These are phyloP conservation scores for Alternaria consortialis DNA, from an alignment of 2,329 filamentous ascomycete genomes.

Conservation along the genomic window DNA sequence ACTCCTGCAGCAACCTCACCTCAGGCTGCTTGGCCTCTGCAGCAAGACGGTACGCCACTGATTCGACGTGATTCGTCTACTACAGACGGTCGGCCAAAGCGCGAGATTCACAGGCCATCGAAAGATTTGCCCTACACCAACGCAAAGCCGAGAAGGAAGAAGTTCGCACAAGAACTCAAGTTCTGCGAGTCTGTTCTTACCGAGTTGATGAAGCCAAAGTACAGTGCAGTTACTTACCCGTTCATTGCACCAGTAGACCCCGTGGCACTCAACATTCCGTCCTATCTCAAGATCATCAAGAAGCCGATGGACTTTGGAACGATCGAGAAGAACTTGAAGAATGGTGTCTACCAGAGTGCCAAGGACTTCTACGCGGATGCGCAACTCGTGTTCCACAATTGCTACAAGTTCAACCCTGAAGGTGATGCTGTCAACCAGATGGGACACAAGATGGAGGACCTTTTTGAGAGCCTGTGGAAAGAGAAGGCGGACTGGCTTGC, in stretches of 20 bases:
- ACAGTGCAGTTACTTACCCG: constrained; percentile 72
- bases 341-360: constrained; percentile 79
- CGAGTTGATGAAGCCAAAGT: constrained; percentile 78
- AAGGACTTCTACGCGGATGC: constrained; percentile 90
- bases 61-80: constrained; percentile 87
- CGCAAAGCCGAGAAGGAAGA: constrained; percentile 88
- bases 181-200: constrained; percentile 86
- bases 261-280: constrained; percentile 90
- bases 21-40: constrained; percentile 73
- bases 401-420: constrained; percentile 87
- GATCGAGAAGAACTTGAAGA: constrained; percentile 78
- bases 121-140: constrained; percentile 89
- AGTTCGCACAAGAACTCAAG: constrained; percentile 84
- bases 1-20: constrained; percentile 54
- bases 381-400: constrained; percentile 85
- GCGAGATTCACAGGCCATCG: constrained; percentile 88
- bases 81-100: constrained; percentile 83
- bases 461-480: constrained; percentile 79
- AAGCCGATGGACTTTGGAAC: constrained; percentile 94
- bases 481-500: constrained; percentile 84
- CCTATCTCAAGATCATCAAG: constrained; percentile 93
- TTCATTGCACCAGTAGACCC: constrained; percentile 91
- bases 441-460: constrained; percentile 75
- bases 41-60: constrained; percentile 78
- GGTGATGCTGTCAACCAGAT: constrained; percentile 77